Evolutionary conservation across 257 asterid species (phyloP), one percentile per base, ranked within the genome.

Genomic region (Solanum arcanum): DNA sequence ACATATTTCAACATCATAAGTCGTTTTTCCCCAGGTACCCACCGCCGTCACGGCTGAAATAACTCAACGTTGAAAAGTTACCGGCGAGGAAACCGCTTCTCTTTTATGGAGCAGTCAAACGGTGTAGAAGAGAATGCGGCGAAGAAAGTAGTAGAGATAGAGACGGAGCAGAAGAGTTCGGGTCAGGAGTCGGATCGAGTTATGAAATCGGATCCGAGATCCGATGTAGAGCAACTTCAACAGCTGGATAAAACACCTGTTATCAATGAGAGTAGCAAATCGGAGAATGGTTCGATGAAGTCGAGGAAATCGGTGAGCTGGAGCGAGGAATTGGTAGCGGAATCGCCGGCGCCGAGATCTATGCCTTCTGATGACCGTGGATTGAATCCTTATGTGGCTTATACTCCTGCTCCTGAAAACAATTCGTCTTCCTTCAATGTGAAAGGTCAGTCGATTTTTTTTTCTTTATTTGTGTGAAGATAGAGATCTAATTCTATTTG

Each of bases 361-460:
- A 27, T 16, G 76, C 37, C 89, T 47, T 86, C 88, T 3, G 93
- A 92, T 86, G 86, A 84, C 25, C 92, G 85, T 73, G 97, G 95
- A 89, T 90, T 96, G 87, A 92, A 93, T 90, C 97, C 96, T 9
- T 94, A 94, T 87, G 94, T 91, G 27, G 90, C 93, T 91, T 89
- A 93, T 91, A 52, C 98, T 73, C 91, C 94, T 13, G 91, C 96
- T 68, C 88, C 94, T 31, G 87, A 92, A 49, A 68, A 86, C 72
- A 87, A 92, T 89, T 69, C 95, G 12, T 87, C 95, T 59, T 91
- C 98, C 1, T 91, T 94, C 91, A 92, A 95, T 89, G 89, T 97
- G 87, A 97, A 94, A 93, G 93, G 99, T 96, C 76, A 83, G 91
- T 35, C 16, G 3, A 70, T 70, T 70, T 16, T 70, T 70, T 18